Base-by-base conservation (phyloP, 83 land plant species). In the Thuja plicata region DNA sequence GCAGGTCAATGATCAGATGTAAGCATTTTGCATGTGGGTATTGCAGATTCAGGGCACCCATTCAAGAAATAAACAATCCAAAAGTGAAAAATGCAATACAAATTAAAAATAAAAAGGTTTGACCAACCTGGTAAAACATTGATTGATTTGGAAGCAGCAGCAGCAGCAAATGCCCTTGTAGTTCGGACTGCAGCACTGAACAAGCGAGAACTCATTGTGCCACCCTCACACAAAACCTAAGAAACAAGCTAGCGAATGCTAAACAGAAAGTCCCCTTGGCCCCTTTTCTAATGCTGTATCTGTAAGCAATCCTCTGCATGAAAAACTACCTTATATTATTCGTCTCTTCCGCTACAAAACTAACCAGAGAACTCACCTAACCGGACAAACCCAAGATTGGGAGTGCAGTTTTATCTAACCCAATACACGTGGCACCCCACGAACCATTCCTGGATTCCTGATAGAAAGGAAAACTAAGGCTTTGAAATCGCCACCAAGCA, bases 161-260 rank as follows among this genome's bases (percentile, higher is more conserved):
- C 54, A 46, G 85, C 85, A 83, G 85, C 85, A 45, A 83, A 24
- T 46, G 85, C 34, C 85, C 85, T 83, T 10, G 85, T 46, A n/a
- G 54, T 43, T 83, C 55, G 55, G 85, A n/a, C 34, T 45, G 54
- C 85, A 38, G 54, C 85, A 45, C 32, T 82, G 85, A 82, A 82
- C 85, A 82, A 82, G 13, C 85, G 85, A 24, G 85, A 82, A 82
- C 17, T 82, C 85, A 82, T 82, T 45, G 85, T 82, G 11, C 46
- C 45, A 10, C 30, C 84, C n/a, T 21, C 3, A 19, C 7, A 79
- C 24, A 17, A 40, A 21, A 81, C 52, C 85, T 45, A 3, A 8
- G 3, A 45, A 45, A 82, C 32, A 82, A 10, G 41, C 52, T 21
- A 2, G 9, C 10, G 55, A 52, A 82, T 16, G 32, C 0, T 24